phyloP scores from a whole-genome alignment of 495 filamentous ascomycete genomes.

The Xylaria nigripes region DNA sequence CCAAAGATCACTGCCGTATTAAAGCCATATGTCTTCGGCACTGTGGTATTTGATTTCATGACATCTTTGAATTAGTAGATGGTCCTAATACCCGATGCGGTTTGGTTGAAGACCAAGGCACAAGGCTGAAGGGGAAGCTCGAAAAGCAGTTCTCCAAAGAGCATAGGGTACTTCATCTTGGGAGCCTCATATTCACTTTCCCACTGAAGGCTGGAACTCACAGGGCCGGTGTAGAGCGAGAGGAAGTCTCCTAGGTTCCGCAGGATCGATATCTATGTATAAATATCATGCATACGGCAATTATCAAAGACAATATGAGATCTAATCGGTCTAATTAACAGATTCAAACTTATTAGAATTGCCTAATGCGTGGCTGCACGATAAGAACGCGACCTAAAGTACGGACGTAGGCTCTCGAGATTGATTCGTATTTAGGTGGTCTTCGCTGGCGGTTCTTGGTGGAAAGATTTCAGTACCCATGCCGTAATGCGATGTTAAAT shows the following conservation, averaged over 20 bases:
- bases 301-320: too few relatives aligned
- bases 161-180: conserved; percentile 11
- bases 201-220: background rate
- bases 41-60: conserved; percentile 33
- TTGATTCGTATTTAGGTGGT: background rate
- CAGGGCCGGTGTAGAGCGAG: background rate
- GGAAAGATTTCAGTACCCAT: background rate
- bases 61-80: conserved; percentile 41
- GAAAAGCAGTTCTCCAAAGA: conserved; percentile 19
- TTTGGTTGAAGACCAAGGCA: conserved; percentile 8
- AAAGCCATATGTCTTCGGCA: conserved; percentile 33
- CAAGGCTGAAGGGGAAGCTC: conserved; percentile 18
- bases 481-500: conserved; percentile 1
- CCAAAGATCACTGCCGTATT: conserved; percentile 36
- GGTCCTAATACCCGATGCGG: conserved; percentile 20
- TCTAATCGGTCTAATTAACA: too few relatives aligned
- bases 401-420: too few relatives aligned
- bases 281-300: too few relatives aligned
- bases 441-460: conserved; percentile 7
- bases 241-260: background rate
- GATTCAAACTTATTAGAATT: too few relatives aligned
- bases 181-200: background rate
- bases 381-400: too few relatives aligned
- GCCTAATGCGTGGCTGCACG: too few relatives aligned
- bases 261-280: background rate